Percentiles rank a stretch among this genome's conserved stretches.
phyloP scores from a whole-genome alignment of 169 alveolate species.

The Haemoproteus tartakovskyi region DNA sequence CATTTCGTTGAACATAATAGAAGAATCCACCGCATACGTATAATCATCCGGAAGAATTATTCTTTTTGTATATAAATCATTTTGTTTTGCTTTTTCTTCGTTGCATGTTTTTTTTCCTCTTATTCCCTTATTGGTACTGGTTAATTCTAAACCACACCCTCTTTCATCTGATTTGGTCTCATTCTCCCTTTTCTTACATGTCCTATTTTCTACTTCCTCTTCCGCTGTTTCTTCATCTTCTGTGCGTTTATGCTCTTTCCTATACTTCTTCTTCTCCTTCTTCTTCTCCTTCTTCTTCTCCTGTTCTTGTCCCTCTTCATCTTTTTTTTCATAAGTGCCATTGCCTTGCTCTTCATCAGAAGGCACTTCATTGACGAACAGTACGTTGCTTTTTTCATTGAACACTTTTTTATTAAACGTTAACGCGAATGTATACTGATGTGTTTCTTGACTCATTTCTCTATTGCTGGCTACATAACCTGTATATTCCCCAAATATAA shows the following conservation, averaged over 20 bases:
- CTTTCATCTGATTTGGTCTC: background rate
- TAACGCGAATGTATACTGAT: constrained; percentile 84
- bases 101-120: background rate
- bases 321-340: too few relatives aligned
- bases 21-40: constrained; percentile 85
- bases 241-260: too few relatives aligned
- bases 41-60: constrained; percentile 83
- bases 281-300: background rate
- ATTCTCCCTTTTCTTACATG: background rate
- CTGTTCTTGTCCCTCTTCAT: background rate
- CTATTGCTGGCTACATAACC: constrained; percentile 81
- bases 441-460: constrained; percentile 71
- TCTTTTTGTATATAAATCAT: constrained; percentile 1
- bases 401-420: constrained; percentile 80
- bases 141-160: too few relatives aligned
- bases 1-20: constrained; percentile 86
- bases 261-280: background rate
- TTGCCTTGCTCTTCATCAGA: constrained; percentile 57
- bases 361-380: constrained; percentile 71
- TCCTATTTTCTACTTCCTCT: background rate
- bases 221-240: background rate
- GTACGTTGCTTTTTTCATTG: constrained; percentile 77
- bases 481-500: constrained; percentile 85
- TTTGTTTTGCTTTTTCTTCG: background rate
- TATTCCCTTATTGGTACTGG: background rate